Base-by-base conservation (phyloP, 305 asterid species). In the Rubia tinctorum region DNA sequence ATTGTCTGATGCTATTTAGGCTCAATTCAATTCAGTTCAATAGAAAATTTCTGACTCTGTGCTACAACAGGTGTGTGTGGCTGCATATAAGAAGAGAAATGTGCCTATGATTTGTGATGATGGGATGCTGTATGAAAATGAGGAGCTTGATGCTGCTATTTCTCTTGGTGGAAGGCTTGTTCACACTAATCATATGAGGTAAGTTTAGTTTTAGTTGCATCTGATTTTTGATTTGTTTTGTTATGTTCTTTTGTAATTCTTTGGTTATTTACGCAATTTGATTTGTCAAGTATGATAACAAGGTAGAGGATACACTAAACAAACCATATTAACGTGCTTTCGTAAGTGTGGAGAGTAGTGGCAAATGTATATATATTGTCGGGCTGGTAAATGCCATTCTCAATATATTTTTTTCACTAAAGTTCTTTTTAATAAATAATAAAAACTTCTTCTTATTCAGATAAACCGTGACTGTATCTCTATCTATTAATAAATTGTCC, bases 151-250 rank as follows among this genome's bases (percentile, higher is more conserved):
- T 86, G 91, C 92, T 42, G 84, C 77, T 39, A 90, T 95, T 22
- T 92, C 99, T 51, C 8, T 88, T 51, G 96, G 91, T 5, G 99
- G 99, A 20, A 83, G 72, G 73, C 97, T 92, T 69, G 59, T 85
- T 5, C 98, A 90, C 53, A 90, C 98, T 7, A 58, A 88, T 2
- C 87, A 77, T 47, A 84, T 95, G 89, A 80, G 76, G 98, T 93
- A 78, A 84, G 88, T 84, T 8, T 1, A 17, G 10, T 27, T 9
- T 72, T 2, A 6, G 7, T n/a, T 71, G 11, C n/a, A 40, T 73
- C 43, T 69, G 51, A 7, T 4, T 22, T 25, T 0, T 58, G 8
- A 9, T 3, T 13, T 42, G 9, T 42, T 66, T 20, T 59, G 17
- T 27, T 53, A 17, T 53, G n/a, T n/a, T n/a, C 10, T 56, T 59